Conservation (phyloP, 805 yeast genomes). For the Kazachstania kunashirensis region DNA sequence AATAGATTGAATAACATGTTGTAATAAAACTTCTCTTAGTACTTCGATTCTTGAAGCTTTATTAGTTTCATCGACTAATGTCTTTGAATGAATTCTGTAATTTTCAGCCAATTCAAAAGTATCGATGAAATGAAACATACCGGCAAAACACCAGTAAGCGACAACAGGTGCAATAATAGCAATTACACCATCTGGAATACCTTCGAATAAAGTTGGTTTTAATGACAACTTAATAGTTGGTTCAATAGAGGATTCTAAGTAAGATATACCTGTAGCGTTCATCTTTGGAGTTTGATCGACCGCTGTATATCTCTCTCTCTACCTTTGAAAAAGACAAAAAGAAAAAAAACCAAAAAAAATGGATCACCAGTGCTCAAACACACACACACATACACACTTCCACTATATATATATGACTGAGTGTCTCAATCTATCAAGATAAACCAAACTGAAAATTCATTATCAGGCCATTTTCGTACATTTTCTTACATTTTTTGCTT, state of each 20-base stretch:
- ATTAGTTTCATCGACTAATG: constrained; percentile 68
- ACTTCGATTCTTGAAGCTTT: constrained; percentile 65
- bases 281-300: too few species aligned
- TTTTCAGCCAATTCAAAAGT: constrained; percentile 63
- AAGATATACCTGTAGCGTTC: constrained; percentile 12
- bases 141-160: constrained; percentile 75
- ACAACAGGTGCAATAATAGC: constrained; percentile 69
- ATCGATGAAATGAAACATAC: constrained; percentile 68
- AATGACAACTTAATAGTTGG: constrained; percentile 19
- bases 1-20: constrained; percentile 73
- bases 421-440: too few species aligned
- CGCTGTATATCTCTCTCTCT: too few species aligned
- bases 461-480: too few species aligned
- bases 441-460: too few species aligned
- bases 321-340: too few species aligned
- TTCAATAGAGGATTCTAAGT: constrained; percentile 12
- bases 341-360: too few species aligned
- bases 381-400: too few species aligned
- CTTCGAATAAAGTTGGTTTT: constrained; percentile 7
- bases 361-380: too few species aligned
- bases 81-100: constrained; percentile 87
- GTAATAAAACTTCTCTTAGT: constrained; percentile 68
- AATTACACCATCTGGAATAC: constrained; percentile 47
- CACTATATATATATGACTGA: too few species aligned
- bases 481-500: too few species aligned